Evolutionary conservation across 768 basidiomycete genomes (phyloP), one percentile per base, ranked within the genome.

Genomic region (Hericium erinaceus): DNA sequence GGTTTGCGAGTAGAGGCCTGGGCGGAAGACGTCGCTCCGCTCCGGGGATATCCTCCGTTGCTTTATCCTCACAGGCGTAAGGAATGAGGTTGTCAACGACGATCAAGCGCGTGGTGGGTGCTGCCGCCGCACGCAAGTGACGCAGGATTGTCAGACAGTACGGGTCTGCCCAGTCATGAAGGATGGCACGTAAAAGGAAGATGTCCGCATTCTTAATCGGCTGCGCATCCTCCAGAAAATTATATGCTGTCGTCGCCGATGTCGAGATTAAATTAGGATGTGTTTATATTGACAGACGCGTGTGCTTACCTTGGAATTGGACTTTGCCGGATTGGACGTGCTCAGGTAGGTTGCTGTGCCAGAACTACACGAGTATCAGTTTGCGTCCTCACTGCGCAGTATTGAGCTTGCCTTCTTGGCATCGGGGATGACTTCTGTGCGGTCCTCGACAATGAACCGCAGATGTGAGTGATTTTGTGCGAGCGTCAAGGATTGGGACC

Each of bases 401-500:
- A 9, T n/a, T 46, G 15, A 4, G 7, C 16, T 11, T n/a, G 16
- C 44, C 44, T 46, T 46, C 44, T 46, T 20, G 44, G n/a, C 15
- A 18, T 46, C 44, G 2, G 20, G n/a, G 16, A 46, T n/a, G 1
- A 46, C 44, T 9, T 8, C 44, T 3, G 44, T 10, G 13, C 44
- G 44, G 44, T 46, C 44, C 44, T 88, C 85, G 24, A 87, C 74
- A n/a, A 86, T 67, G 59, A 87, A 75, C 46, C 75, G 73, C 57
- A 81, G 62, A 16, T 66, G 62, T 3, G 67, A 61, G 60, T 80
- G 73, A 4, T 74, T 67, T 20, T 71, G 68, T 16, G 71, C 75
- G 39, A 80, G 72, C 44, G 71, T 61, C 72, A 79, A 72, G 2
- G 74, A 72, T 3, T 75, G 75, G 33, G 74, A 76, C 15, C 86